Conservation (phyloP, 2,329 filamentous ascomycete genomes). For the Dactylellina drechsleri region DNA sequence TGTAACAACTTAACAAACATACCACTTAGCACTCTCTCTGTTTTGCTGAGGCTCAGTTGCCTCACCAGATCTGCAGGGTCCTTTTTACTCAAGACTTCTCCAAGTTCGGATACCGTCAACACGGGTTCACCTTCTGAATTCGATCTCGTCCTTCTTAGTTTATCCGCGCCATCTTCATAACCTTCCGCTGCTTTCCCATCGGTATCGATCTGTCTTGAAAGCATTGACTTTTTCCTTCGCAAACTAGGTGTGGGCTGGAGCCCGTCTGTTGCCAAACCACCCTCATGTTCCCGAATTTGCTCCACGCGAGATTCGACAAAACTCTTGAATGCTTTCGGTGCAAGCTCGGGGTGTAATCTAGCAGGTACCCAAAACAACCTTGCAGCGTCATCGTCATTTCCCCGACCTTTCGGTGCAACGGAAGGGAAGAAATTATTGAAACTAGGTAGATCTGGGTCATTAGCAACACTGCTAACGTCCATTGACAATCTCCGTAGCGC, state of each 20-base stretch:
- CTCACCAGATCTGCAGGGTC: constrained; percentile 78
- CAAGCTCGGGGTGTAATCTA: constrained; percentile 90
- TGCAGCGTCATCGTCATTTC: constrained; percentile 87
- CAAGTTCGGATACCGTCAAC: constrained; percentile 73
- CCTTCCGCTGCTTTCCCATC: constrained; percentile 69
- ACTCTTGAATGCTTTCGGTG: constrained; percentile 94
- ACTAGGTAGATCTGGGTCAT: constrained; percentile 79
- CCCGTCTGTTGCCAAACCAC: constrained; percentile 70
- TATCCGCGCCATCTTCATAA: constrained; percentile 85
- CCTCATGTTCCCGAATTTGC: constrained; percentile 69
- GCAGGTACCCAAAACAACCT: constrained; percentile 96
- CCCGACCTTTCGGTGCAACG: constrained; percentile 75
- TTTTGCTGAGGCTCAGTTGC: constrained; percentile 71
- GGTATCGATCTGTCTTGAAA: constrained; percentile 88
- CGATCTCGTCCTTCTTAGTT: constrained; percentile 78
- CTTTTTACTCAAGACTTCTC: constrained; percentile 73
- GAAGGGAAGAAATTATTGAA: constrained; percentile 75
- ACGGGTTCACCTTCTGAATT: constrained; percentile 68
- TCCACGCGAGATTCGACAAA: constrained; percentile 95
- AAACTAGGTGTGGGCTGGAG: constrained; percentile 71
- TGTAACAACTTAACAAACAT: constrained; percentile 40
- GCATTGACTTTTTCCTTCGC: constrained; percentile 91
- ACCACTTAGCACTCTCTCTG: constrained; percentile 60
- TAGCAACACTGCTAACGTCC: constrained; percentile 77
- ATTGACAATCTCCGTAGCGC: constrained; percentile 92